Conservation (phyloP, 2,329 filamentous ascomycete species). For the Byssochlamys sp. region DNA sequence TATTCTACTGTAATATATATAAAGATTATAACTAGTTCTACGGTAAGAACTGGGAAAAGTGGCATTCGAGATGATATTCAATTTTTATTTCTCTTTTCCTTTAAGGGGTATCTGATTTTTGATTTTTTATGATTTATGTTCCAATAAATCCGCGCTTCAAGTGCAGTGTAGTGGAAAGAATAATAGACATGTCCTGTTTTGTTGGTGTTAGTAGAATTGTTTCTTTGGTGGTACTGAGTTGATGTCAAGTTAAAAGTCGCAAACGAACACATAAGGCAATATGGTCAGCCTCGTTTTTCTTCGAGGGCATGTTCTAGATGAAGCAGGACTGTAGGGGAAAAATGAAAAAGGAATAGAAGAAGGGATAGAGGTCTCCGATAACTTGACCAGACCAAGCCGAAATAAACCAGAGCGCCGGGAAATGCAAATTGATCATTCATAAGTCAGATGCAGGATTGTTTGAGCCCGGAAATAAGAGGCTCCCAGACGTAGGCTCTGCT, state of each 20-base stretch:
- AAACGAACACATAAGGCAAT: not conserved
- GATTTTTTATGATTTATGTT: not conserved
- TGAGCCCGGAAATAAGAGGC: not conserved
- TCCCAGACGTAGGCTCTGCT: not conserved
- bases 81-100: conserved; percentile 1
- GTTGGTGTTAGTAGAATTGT: not conserved
- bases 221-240: not conserved
- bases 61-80: not conserved
- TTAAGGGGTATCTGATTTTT: conserved; percentile 6
- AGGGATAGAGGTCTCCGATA: not conserved
- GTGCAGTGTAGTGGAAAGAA: not conserved
- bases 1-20: not conserved
- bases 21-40: not conserved
- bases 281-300: not conserved
- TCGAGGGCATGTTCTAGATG: not conserved
- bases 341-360: not conserved
- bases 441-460: not conserved
- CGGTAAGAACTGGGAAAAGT: not conserved
- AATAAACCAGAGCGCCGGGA: not conserved
- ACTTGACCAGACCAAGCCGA: not conserved
- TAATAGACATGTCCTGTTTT: not conserved
- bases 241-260: not conserved
- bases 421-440: not conserved
- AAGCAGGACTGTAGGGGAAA: not conserved
- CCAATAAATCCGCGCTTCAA: not conserved